Evolutionary conservation across 2,329 filamentous ascomycete species (phyloP).

Genomic region (Venturia oleaginea): DNA sequence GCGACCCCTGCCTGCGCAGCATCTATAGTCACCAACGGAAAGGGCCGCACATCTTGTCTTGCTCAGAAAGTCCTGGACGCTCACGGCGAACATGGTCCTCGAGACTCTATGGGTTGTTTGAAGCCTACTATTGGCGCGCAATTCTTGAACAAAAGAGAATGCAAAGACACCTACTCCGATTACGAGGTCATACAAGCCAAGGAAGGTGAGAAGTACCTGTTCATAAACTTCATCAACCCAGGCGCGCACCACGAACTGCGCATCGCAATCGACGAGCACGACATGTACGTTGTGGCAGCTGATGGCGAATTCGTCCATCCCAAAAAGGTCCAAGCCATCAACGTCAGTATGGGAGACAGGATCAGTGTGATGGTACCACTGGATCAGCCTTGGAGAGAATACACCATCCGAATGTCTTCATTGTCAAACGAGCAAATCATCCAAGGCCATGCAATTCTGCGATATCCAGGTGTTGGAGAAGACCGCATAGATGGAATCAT

Average conservation of each 20-base stretch:
- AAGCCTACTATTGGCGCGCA: constrained; percentile 14
- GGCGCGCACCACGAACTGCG: constrained; percentile 18
- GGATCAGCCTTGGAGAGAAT: background rate
- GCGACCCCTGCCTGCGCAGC: constrained; percentile 16
- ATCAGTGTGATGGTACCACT: background rate
- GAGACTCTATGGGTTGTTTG: constrained; percentile 16
- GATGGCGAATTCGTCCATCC: constrained; percentile 19
- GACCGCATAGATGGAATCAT: constrained; percentile 5
- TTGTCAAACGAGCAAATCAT: background rate
- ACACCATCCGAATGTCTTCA: background rate
- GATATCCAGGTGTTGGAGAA: constrained; percentile 1
- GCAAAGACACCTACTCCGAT: constrained; percentile 16
- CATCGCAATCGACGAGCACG: constrained; percentile 17
- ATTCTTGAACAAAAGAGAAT: constrained; percentile 17
- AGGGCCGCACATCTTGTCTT: background rate
- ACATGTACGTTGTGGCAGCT: constrained; percentile 19
- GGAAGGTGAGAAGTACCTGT: constrained; percentile 16
- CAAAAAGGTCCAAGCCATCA: constrained; percentile 17
- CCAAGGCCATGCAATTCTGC: background rate
- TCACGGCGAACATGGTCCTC: constrained; percentile 4
- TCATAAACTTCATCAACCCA: constrained; percentile 18
- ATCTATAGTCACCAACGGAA: background rate
- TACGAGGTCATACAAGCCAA: constrained; percentile 17
- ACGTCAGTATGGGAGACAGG: background rate
- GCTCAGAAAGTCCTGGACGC: background rate